Evolutionary conservation across 306 rosid genomes (phyloP).

Genomic region (Pyrus bretschneideri): DNA sequence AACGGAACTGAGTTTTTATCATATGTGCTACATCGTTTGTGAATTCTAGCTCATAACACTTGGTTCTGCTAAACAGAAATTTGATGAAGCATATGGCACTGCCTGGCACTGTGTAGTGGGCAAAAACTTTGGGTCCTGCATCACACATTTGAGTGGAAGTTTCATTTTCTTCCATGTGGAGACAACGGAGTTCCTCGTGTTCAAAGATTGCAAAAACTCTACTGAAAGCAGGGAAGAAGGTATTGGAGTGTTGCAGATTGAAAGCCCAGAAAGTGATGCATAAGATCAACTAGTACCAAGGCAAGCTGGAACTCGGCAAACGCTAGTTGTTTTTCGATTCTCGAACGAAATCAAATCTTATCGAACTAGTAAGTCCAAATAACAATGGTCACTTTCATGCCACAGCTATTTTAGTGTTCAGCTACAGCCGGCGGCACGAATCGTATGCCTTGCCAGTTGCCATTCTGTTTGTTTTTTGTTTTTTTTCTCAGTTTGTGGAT

Average conservation of each 20-base stretch:
- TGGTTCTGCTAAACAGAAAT: conserved; percentile 29
- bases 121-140: conserved; percentile 66
- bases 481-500: neutral
- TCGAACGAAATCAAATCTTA: neutral
- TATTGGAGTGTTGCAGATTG: conserved; percentile 29
- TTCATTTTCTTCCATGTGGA: conserved; percentile 59
- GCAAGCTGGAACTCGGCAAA: neutral
- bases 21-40: neutral
- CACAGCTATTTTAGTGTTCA: neutral
- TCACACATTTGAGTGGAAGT: conserved; percentile 51
- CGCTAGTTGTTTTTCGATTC: neutral
- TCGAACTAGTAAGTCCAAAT: neutral
- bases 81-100: conserved; percentile 58
- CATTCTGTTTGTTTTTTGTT: neutral
- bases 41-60: neutral
- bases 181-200: conserved; percentile 63
- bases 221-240: conserved; percentile 44
- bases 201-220: conserved; percentile 57
- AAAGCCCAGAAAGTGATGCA: conserved; percentile 11
- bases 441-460: neutral
- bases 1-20: neutral
- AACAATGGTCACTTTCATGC: neutral
- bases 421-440: neutral
- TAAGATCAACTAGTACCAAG: neutral
- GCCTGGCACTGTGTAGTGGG: conserved; percentile 73